Conservation (phyloP, 2,329 filamentous ascomycete species). For the Aspergillus felis region DNA sequence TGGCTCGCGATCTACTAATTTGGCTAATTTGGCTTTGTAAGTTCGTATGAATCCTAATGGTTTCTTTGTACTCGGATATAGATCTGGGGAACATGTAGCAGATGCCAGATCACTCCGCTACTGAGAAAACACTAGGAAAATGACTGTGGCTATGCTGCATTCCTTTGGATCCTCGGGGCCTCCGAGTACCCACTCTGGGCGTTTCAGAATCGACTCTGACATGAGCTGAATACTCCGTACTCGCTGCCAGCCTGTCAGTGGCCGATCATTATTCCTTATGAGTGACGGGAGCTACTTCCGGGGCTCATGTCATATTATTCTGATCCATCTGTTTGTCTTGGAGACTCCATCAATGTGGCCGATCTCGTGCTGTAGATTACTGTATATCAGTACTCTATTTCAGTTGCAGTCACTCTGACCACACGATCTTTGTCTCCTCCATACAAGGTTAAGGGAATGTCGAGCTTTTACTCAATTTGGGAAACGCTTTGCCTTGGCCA, state of each 20-base stretch:
- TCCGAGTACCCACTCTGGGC: constrained; percentile 11
- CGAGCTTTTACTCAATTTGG: neutral
- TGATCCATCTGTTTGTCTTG: neutral
- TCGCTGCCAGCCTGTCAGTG: neutral
- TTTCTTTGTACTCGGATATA: neutral
- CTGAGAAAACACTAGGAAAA: neutral
- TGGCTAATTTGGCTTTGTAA: neutral
- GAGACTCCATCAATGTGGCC: neutral
- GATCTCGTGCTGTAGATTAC: neutral
- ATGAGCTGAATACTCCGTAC: neutral
- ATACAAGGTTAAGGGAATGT: too few species aligned
- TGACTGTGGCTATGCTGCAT: constrained; percentile 8
- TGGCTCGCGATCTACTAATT: neutral
- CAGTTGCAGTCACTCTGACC: too few species aligned
- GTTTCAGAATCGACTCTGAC: constrained; percentile 15
- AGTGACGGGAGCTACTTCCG: neutral
- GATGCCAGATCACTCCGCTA: neutral
- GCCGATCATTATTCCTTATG: neutral
- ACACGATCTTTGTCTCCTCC: too few species aligned
- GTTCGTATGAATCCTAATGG: neutral
- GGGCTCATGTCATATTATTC: neutral
- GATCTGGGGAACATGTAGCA: neutral
- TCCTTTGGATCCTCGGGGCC: constrained; percentile 2
- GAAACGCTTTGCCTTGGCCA: neutral
- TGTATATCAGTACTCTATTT: too few species aligned